A percentile compares a stretch with the other conserved stretches of the same genome.
These are phyloP conservation scores for Striga hermonthica DNA, from an alignment of 305 asterid genomes.

Conservation along the genomic window DNA sequence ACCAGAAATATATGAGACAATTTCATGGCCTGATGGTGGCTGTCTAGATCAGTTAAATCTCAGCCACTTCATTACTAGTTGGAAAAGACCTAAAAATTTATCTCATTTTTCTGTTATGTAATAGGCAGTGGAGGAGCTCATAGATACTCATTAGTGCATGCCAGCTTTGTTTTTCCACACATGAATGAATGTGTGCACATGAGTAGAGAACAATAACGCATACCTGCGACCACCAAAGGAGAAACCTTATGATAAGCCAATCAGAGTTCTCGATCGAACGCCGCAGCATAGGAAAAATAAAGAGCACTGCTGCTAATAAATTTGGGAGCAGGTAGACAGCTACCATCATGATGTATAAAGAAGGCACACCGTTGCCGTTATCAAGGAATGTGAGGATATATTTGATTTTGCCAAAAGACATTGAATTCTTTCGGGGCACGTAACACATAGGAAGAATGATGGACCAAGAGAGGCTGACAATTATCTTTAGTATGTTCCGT, in stretches of 20 bases:
- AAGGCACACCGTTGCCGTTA: conserved; percentile 60
- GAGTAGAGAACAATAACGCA: conserved; percentile 26
- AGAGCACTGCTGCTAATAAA: conserved; percentile 55
- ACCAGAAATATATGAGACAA: background rate
- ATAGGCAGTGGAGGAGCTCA: conserved; percentile 17
- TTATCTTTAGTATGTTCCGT: conserved; percentile 69
- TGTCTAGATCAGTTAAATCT: background rate
- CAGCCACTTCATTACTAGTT: background rate
- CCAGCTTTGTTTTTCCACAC: conserved; percentile 1
- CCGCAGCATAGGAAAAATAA: conserved; percentile 81
- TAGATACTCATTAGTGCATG: conserved; percentile 19
- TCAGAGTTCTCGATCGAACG: conserved; percentile 89
- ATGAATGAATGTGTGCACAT: conserved; percentile 13
- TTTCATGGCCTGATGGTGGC: background rate
- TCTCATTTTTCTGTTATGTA: conserved; percentile 4
- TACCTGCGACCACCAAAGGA: conserved; percentile 96
- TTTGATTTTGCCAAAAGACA: conserved; percentile 40
- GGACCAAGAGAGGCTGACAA: conserved; percentile 73
- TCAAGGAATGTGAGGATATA: conserved; percentile 53
- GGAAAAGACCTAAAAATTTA: conserved; percentile 2
- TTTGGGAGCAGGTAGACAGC: conserved; percentile 70
- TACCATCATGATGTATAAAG: conserved; percentile 63
- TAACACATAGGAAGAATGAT: conserved; percentile 66
- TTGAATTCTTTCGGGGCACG: conserved; percentile 47
- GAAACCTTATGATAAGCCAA: conserved; percentile 68